These are phyloP conservation scores for Ustilago trichophora DNA, from an alignment of 1,284 basidiomycete genomes.

Conservation along the genomic window DNA sequence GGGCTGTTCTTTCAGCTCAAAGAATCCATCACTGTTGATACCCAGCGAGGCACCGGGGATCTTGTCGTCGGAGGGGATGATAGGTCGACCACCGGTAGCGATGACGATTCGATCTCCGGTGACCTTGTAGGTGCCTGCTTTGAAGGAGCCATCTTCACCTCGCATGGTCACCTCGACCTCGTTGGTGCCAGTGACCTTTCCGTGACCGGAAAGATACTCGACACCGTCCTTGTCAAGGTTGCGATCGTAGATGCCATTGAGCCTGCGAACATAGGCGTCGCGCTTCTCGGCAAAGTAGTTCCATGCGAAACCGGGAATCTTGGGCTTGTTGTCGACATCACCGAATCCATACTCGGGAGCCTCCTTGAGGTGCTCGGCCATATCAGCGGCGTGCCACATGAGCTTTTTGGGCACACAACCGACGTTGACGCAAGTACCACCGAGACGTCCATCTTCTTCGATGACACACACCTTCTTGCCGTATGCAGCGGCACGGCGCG, in stretches of 20 bases:
- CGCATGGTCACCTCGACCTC: conserved; percentile 60
- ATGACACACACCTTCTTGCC: conserved; percentile 93
- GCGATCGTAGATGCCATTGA: conserved; percentile 85
- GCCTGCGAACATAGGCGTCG: conserved; percentile 88
- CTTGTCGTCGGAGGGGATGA: conserved; percentile 78
- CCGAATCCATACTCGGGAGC: conserved; percentile 80
- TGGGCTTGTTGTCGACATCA: conserved; percentile 56
- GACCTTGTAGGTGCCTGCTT: conserved; percentile 62
- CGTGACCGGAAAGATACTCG: conserved; percentile 85
- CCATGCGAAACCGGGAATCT: conserved; percentile 80
- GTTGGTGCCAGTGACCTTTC: conserved; percentile 65
- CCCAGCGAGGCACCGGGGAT: conserved; percentile 91
- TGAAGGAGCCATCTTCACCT: conserved; percentile 70
- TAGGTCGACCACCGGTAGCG: conserved; percentile 86
- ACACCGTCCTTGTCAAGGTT: conserved; percentile 90
- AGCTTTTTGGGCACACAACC: conserved; percentile 76
- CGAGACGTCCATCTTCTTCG: conserved; percentile 79
- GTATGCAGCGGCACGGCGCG: conserved; percentile 80
- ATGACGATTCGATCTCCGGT: conserved; percentile 69
- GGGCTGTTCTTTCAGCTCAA: conserved; percentile 87
- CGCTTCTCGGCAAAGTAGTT: conserved; percentile 88
- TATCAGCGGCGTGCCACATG: conserved; percentile 99
- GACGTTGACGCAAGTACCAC: conserved; percentile 95
- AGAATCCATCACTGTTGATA: conserved; percentile 95
- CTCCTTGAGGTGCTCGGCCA: conserved; percentile 79